phyloP scores from a whole-genome alignment of 805 yeast genomes.

The Komagataella phaffii region DNA sequence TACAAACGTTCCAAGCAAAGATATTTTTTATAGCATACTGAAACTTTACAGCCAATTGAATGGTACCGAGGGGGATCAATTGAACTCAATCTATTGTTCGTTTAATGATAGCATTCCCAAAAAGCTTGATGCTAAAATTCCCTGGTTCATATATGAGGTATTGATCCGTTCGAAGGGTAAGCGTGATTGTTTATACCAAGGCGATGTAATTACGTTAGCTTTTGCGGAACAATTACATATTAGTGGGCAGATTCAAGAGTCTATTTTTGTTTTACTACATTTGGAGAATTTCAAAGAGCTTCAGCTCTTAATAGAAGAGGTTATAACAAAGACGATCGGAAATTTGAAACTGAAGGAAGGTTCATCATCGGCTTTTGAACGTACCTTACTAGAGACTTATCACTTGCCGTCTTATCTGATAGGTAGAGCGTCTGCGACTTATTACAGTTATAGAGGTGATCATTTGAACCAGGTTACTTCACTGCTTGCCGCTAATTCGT shows the following conservation, averaged over 20 bases:
- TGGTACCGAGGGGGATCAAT: constrained; percentile 3
- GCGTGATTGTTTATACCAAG: constrained; percentile 4
- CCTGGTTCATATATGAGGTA: constrained; percentile 7
- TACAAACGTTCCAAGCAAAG: constrained; percentile 5
- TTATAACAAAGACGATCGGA: constrained; percentile 27
- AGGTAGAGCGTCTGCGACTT: constrained; percentile 47
- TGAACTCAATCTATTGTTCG: constrained; percentile 1
- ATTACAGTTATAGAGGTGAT: constrained; percentile 34
- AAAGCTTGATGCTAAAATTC: constrained; percentile 1
- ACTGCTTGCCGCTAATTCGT: constrained; percentile 44
- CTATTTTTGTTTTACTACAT: constrained; percentile 52
- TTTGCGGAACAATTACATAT: constrained; percentile 39
- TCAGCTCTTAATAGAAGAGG: constrained; percentile 16
- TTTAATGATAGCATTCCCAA: not conserved
- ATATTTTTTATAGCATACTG: constrained; percentile 12
- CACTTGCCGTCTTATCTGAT: constrained; percentile 34
- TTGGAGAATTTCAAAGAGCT: constrained; percentile 17
- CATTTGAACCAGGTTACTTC: constrained; percentile 47
- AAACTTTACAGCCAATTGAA: constrained; percentile 15
- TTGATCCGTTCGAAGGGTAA: constrained; percentile 6
- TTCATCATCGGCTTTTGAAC: constrained; percentile 18
- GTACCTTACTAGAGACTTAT: constrained; percentile 14
- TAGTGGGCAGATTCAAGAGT: constrained; percentile 37
- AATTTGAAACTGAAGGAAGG: constrained; percentile 13
- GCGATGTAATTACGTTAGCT: constrained; percentile 10